Evolutionary conservation across 306 rosid species (phyloP), one percentile per base, ranked within the genome.

Genomic region (Cyamopsis tetragonoloba): DNA sequence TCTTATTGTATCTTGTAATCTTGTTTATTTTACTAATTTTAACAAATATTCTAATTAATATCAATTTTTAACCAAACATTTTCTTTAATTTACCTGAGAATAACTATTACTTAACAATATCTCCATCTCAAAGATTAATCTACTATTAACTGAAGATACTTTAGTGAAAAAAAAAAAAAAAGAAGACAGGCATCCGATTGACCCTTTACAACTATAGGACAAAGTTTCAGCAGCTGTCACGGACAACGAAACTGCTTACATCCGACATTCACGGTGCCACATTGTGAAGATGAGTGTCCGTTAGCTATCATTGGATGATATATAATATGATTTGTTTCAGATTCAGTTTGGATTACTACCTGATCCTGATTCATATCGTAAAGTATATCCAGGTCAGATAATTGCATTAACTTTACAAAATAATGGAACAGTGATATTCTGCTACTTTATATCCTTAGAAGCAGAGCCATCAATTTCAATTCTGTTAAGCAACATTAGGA

Each of bases 181-280:
- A n/a, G n/a, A n/a, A n/a, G n/a, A n/a, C n/a, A n/a, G n/a, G n/a
- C n/a, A n/a, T n/a, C n/a, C n/a, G n/a, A 48, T 59, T 59, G 18
- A 34, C 31, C 6, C 18, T 18, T 11, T 10, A 31, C 19, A 2
- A 37, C 32, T 7, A 61, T 1, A 8, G 18, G 37, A 24, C 53
- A 26, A 24, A 8, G 23, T 38, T 37, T n/a, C 67, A 3, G 35
- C 4, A 22, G 32, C 12, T n/a, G 15, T 62, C 39, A 62, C 53
- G 69, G 69, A 62, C 54, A 2, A 43, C 11, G 69, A 62, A 62
- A 62, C 37, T 23, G 38, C 68, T 24, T 41, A 26, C 60, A 51
- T 51, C 18, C 9, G 14, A 51, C 35, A 39, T 42, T 62, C 38
- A 41, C 32, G 51, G 41, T 27, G 26, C 38, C 24, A 42, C 68